Percentiles rank a stretch among this genome's conserved stretches.
phyloP scores from a whole-genome alignment of 2,329 filamentous ascomycete species.

The Helicocarpus griseus region DNA sequence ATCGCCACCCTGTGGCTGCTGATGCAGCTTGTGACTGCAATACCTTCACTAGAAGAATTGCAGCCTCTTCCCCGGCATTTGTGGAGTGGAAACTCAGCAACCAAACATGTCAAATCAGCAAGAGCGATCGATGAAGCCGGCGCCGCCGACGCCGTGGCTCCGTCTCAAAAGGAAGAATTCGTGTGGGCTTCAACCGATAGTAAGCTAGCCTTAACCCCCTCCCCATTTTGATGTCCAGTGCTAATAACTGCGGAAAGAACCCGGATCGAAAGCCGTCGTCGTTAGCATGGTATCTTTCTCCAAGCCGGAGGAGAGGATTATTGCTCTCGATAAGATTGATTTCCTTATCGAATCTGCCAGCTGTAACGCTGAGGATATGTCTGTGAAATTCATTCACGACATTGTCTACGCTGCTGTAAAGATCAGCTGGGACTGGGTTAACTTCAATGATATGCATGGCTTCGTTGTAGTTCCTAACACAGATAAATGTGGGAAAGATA shows the following conservation, averaged over 20 bases:
- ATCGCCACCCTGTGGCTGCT: slow-evolving; percentile 5
- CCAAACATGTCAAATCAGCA: neutral
- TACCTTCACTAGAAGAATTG: neutral
- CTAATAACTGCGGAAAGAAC: slow-evolving; percentile 1
- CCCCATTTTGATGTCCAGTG: neutral
- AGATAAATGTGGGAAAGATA: slow-evolving; percentile 3
- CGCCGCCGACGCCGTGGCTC: neutral
- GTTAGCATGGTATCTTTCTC: slow-evolving; percentile 6
- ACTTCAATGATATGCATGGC: slow-evolving; percentile 5
- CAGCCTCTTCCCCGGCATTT: slow-evolving; percentile 1
- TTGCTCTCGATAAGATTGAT: slow-evolving; percentile 4
- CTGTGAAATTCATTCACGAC: slow-evolving; percentile 1
- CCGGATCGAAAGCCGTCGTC: slow-evolving; percentile 4
- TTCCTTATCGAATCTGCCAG: slow-evolving; percentile 3
- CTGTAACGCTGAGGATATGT: slow-evolving; percentile 1
- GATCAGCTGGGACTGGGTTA: slow-evolving; percentile 6
- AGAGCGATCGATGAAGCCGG: neutral
- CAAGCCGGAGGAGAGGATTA: slow-evolving; percentile 4
- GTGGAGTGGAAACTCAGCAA: slow-evolving; percentile 1
- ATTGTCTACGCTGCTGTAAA: slow-evolving; percentile 5
- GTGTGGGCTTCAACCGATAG: slow-evolving; percentile 7
- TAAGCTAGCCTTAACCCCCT: neutral
- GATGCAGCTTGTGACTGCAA: slow-evolving; percentile 2
- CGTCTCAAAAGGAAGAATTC: slow-evolving; percentile 3
- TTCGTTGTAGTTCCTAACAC: slow-evolving; percentile 6